Evolutionary conservation across 2,329 filamentous ascomycete species (phyloP).

Genomic region (Alternaria novae-zelandiae): DNA sequence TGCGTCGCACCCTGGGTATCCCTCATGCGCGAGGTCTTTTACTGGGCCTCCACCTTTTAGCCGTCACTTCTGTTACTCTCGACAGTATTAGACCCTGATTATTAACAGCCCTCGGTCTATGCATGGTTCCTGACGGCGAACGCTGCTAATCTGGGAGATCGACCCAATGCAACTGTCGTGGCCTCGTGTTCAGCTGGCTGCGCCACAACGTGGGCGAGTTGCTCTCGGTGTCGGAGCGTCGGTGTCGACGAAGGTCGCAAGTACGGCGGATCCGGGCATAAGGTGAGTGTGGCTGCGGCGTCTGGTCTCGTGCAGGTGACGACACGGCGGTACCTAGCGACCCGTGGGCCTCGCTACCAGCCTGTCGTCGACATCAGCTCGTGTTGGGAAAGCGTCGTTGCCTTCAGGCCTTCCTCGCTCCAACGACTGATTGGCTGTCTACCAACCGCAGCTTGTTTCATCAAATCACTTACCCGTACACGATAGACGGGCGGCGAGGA

Average conservation of each 20-base stretch:
- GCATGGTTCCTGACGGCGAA: not conserved
- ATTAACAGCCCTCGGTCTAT: conserved; percentile 2
- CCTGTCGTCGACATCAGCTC: conserved; percentile 15
- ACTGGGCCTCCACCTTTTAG: conserved; percentile 19
- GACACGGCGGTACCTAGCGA: conserved; percentile 5
- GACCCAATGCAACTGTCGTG: conserved; percentile 15
- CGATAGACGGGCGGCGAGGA: conserved; percentile 9
- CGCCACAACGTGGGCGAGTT: conserved; percentile 25
- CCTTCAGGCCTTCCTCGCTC: not conserved
- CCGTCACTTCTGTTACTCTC: conserved; percentile 2
- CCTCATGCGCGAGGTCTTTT: conserved; percentile 27
- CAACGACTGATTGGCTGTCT: conserved; percentile 14
- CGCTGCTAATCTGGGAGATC: conserved; percentile 4
- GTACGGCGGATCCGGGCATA: conserved; percentile 14
- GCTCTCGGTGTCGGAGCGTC: conserved; percentile 4
- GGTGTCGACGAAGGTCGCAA: conserved; percentile 2
- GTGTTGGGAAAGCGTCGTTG: conserved; percentile 12
- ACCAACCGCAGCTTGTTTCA: conserved; percentile 18
- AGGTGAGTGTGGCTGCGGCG: conserved; percentile 14
- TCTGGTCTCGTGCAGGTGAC: conserved; percentile 3
- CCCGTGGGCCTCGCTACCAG: conserved; percentile 14
- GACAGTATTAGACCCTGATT: conserved; percentile 9
- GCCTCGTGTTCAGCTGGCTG: conserved; percentile 13
- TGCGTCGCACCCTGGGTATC: conserved; percentile 19
- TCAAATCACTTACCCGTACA: conserved; percentile 4